phyloP scores from a whole-genome alignment of 2,329 filamentous ascomycete genomes.

The Calonectria honghensis region DNA sequence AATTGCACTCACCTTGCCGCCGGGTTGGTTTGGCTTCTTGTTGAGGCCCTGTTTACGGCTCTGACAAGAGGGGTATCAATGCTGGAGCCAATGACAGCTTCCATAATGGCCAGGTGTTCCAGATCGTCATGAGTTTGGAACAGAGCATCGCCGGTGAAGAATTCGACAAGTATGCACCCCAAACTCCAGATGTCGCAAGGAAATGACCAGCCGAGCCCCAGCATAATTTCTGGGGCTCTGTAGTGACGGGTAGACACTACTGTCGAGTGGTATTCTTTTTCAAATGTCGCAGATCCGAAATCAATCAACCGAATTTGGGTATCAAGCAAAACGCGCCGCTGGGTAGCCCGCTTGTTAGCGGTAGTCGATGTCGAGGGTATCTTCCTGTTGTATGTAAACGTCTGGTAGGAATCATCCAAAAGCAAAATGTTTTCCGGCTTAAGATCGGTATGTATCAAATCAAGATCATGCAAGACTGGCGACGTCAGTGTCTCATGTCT shows the following conservation, averaged over 20 bases:
- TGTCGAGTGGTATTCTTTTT: conserved; percentile 83
- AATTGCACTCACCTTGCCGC: background rate
- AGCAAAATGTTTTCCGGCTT: conserved; percentile 83
- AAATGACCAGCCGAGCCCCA: conserved; percentile 82
- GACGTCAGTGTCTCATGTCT: conserved; percentile 31
- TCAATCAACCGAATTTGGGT: conserved; percentile 83
- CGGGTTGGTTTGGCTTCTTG: conserved; percentile 6
- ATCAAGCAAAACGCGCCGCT: conserved; percentile 75
- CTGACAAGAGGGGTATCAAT: conserved; percentile 67
- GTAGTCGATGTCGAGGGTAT: conserved; percentile 80
- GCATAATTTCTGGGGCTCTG: conserved; percentile 81
- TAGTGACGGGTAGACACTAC: conserved; percentile 83
- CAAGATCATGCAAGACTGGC: conserved; percentile 93
- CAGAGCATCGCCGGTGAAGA: conserved; percentile 81
- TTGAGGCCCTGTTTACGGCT: background rate
- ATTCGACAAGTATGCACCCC: conserved; percentile 82
- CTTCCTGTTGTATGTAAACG: conserved; percentile 81
- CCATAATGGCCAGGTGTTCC: conserved; percentile 86
- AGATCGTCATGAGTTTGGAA: conserved; percentile 85
- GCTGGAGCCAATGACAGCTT: conserved; percentile 77
- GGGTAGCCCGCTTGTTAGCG: conserved; percentile 76
- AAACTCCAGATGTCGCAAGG: conserved; percentile 85
- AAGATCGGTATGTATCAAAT: conserved; percentile 93
- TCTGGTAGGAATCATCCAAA: conserved; percentile 79
- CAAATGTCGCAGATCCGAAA: conserved; percentile 82